A percentile compares a stretch with the other conserved stretches of the same genome.
phyloP scores from a whole-genome alignment of 2,329 filamentous ascomycete species.

The Aspergillus brasiliensis region DNA sequence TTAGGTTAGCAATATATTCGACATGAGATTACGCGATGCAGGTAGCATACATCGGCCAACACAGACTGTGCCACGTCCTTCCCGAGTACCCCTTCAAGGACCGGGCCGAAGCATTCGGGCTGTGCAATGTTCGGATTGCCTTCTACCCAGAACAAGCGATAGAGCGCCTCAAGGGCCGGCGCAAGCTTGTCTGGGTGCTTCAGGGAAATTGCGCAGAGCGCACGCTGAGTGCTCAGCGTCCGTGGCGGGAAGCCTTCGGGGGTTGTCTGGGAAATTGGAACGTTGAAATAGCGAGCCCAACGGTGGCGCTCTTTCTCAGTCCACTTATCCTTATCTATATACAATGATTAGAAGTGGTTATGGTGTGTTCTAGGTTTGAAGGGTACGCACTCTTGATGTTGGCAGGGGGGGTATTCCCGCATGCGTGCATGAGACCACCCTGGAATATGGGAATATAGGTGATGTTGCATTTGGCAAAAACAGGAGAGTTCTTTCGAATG shows the following conservation, averaged over 20 bases:
- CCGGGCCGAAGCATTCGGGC: conserved; percentile 46
- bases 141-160: conserved; percentile 56
- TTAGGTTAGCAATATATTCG: neutral
- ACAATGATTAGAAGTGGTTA: neutral
- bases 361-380: neutral
- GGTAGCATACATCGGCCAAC: conserved; percentile 42
- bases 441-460: conserved; percentile 62
- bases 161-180: conserved; percentile 50
- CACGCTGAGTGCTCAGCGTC: conserved; percentile 56
- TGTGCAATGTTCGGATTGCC: conserved; percentile 47
- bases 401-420: conserved; percentile 57
- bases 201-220: conserved; percentile 52
- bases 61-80: conserved; percentile 46
- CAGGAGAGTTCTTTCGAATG: conserved; percentile 53
- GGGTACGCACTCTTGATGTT: conserved; percentile 51
- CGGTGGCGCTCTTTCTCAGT: conserved; percentile 56
- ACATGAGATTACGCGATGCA: neutral
- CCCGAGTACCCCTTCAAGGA: conserved; percentile 52
- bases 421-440: conserved; percentile 60
- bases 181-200: conserved; percentile 46
- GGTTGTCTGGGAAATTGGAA: conserved; percentile 51
- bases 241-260: conserved; percentile 57
- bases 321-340: conserved; percentile 61
- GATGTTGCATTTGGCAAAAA: conserved; percentile 58
- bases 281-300: conserved; percentile 55